Conservation (phyloP, 139 green algal genomes). For the Desmodesmus armatus region DNA sequence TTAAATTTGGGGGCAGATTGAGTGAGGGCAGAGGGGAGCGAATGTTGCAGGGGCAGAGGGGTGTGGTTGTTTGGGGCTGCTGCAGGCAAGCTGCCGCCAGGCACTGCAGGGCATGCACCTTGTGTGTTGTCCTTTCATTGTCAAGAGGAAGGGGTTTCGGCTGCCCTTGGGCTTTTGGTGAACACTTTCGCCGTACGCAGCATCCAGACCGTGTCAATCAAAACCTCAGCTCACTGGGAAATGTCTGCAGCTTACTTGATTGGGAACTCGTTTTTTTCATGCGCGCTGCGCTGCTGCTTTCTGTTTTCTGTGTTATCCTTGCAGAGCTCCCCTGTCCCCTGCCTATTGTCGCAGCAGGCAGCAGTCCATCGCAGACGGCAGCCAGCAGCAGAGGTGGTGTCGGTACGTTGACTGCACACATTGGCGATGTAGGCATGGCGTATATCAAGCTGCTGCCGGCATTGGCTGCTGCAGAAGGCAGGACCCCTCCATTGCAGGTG, state of each 20-base stretch:
- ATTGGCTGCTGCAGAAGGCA: conserved; percentile 6
- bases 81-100: too few relatives aligned
- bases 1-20: background rate
- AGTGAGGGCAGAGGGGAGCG: background rate
- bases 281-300: background rate
- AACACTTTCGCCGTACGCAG: background rate
- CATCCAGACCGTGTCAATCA: too few relatives aligned
- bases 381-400: conserved; percentile 7
- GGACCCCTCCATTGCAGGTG: too few relatives aligned
- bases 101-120: too few relatives aligned
- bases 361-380: background rate
- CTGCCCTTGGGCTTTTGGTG: background rate
- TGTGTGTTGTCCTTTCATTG: too few relatives aligned
- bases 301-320: background rate
- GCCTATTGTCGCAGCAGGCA: background rate
- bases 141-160: background rate
- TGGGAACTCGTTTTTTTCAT: too few relatives aligned
- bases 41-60: background rate
- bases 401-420: conserved; percentile 41
- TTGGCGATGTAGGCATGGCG: conserved; percentile 53
- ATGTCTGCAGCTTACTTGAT: too few relatives aligned
- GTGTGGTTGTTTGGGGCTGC: background rate
- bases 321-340: background rate
- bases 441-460: conserved; percentile 56
- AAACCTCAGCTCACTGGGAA: too few relatives aligned